phyloP scores from a whole-genome alignment of 306 rosid genomes.

The Gillenia trifoliata region DNA sequence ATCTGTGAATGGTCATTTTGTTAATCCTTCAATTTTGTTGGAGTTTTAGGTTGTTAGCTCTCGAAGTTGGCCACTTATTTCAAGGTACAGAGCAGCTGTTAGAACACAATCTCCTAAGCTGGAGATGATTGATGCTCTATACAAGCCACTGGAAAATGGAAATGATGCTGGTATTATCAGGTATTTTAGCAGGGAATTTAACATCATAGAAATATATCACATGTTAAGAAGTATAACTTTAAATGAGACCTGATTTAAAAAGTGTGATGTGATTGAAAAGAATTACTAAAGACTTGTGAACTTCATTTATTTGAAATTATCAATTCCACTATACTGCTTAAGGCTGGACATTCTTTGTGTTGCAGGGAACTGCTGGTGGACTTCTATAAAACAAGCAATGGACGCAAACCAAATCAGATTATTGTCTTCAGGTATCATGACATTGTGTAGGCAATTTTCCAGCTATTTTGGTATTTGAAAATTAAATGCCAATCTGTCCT shows the following conservation, averaged over 20 bases:
- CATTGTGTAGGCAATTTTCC: not conserved
- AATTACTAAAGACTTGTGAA: not conserved
- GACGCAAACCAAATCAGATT: constrained; percentile 71
- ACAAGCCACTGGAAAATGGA: constrained; percentile 65
- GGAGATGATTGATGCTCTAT: constrained; percentile 89
- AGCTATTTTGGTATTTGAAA: not conserved
- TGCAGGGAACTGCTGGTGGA: constrained; percentile 90
- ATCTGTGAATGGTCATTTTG: constrained; percentile 15
- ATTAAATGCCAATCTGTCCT: not conserved
- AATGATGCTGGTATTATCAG: constrained; percentile 86
- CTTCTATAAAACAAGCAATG: constrained; percentile 61
- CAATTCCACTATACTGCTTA: constrained; percentile 7
- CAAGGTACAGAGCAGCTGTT: constrained; percentile 84
- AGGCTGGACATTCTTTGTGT: constrained; percentile 13
- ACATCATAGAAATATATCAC: too few relatives aligned
- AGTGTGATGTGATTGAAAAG: not conserved
- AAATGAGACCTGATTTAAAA: not conserved
- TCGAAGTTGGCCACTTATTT: constrained; percentile 76
- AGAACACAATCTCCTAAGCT: constrained; percentile 74
- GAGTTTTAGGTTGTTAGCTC: constrained; percentile 81
- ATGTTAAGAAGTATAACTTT: not conserved
- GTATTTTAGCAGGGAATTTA: constrained; percentile 27
- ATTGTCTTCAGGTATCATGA: constrained; percentile 75
- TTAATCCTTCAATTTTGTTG: constrained; percentile 12
- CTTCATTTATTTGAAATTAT: not conserved